Percentiles rank a stretch among this genome's conserved stretches.
Conservation (phyloP, 345 rosid genomes). For the Bruguiera parviflora region DNA sequence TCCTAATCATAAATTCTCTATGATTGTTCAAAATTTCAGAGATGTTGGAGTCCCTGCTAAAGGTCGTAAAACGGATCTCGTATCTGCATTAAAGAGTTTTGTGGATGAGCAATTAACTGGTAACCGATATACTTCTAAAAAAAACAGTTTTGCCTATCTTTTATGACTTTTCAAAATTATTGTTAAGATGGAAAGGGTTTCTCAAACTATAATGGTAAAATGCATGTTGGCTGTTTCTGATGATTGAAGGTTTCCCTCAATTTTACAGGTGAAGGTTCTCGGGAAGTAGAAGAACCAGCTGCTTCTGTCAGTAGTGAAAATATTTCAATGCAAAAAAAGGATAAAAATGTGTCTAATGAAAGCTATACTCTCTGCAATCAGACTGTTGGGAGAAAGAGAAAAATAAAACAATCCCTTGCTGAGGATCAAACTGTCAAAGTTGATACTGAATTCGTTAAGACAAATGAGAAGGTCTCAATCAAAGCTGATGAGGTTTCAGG, state of each 20-base stretch:
- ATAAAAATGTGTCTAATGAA: conserved; percentile 14
- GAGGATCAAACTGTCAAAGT: conserved; percentile 21
- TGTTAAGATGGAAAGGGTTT: neutral
- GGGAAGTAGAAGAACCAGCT: conserved; percentile 23
- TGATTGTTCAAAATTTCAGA: conserved; percentile 36
- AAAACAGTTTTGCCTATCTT: conserved; percentile 4
- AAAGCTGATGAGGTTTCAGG: conserved; percentile 37
- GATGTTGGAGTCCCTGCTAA: conserved; percentile 63
- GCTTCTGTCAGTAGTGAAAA: conserved; percentile 29
- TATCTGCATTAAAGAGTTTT: conserved; percentile 58
- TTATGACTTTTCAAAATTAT: neutral
- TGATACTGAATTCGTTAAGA: conserved; percentile 23
- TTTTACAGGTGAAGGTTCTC: conserved; percentile 43
- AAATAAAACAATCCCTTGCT: conserved; percentile 31
- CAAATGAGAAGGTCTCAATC: conserved; percentile 31
- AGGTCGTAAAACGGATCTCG: conserved; percentile 70
- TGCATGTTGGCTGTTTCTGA: conserved; percentile 11
- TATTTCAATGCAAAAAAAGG: conserved; percentile 29
- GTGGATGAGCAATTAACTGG: conserved; percentile 47
- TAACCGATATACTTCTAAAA: conserved; percentile 17
- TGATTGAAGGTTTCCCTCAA: conserved; percentile 3
- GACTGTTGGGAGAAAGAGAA: conserved; percentile 33
- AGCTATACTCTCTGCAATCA: conserved; percentile 24
- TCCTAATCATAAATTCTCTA: neutral
- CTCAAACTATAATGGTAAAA: neutral